Evolutionary conservation across 192 early-diverging fungal species (phyloP), one percentile per base, ranked within the genome.

Genomic region (Coemansia sp.): DNA sequence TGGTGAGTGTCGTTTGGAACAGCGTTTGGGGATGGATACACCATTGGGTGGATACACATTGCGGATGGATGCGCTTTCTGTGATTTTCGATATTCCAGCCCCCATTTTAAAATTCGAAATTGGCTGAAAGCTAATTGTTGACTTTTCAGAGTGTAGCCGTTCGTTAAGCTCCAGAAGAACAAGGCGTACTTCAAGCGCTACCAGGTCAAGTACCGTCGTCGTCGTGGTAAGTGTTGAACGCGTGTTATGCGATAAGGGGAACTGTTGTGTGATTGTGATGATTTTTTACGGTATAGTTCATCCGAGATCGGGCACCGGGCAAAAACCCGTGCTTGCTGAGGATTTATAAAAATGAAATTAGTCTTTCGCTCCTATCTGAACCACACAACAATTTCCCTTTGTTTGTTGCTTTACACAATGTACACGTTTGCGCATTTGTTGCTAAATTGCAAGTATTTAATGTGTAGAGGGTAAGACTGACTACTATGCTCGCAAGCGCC

Each of bases 121-220:
- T 31, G 4, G 26, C 11, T 3, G 25, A 11, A 20, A 12, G 23
- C 23, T 55, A 44, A 12, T 54, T 25, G 26, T n/a, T 9, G 10
- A 18, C 9, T 51, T 52, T 31, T 31, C 31, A 31, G 31, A n/a
- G 18, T 70, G 60, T 76, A 76, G 87, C 84, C 87, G 44, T 89
- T 91, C 76, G 83, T 90, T 66, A 89, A 91, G 88, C 79, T 86
- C 60, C 88, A 91, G 77, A 97, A 97, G 90, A 94, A 93, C 88
- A 94, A 95, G 89, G 94, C 97, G 75, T 99, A 97, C 92, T 99
- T 92, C 90, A 96, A 96, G 90, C 93, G 95, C 72, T 97, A 85
- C 91, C 95, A 99, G 88, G 93, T 94, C 88, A 99, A 98, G 92
- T 99, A 96, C 91, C 87, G 97, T 66, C 89, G 97, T 86, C 85